Percentiles rank a stretch among this genome's conserved stretches.
Conservation (phyloP, 345 rosid genomes). For the Brassica rapa region DNA sequence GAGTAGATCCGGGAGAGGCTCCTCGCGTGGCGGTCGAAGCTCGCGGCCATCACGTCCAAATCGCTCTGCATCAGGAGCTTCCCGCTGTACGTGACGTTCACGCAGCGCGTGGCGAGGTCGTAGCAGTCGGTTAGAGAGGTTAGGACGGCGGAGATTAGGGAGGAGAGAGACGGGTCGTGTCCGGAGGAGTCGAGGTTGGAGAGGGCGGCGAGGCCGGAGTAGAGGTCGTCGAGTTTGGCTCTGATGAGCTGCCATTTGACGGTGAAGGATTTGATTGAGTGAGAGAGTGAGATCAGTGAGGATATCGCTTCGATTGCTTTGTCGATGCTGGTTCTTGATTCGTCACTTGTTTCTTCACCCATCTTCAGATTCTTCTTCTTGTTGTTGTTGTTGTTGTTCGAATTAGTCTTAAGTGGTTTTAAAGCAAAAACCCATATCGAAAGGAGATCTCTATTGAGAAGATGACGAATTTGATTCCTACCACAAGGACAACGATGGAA, state of each 20-base stretch:
- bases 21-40: slow-evolving; percentile 55
- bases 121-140: slow-evolving; percentile 50
- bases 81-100: slow-evolving; percentile 74
- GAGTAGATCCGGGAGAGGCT: slow-evolving; percentile 62
- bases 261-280: slow-evolving; percentile 64
- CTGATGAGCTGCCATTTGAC: slow-evolving; percentile 85
- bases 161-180: slow-evolving; percentile 49
- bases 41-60: slow-evolving; percentile 65
- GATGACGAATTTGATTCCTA: slow-evolving; percentile 19
- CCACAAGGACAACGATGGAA: slow-evolving; percentile 13
- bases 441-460: not conserved
- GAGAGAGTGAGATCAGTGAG: slow-evolving; percentile 65
- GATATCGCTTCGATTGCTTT: slow-evolving; percentile 61
- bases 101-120: slow-evolving; percentile 73
- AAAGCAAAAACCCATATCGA: slow-evolving; percentile 45
- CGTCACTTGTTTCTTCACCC: slow-evolving; percentile 36
- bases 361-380: slow-evolving; percentile 25
- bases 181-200: slow-evolving; percentile 48
- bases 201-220: slow-evolving; percentile 55
- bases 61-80: slow-evolving; percentile 98
- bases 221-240: slow-evolving; percentile 69
- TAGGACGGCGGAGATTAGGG: slow-evolving; percentile 50
- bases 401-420: slow-evolving; percentile 16
- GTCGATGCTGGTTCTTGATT: slow-evolving; percentile 37
- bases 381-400: slow-evolving; percentile 8